These are phyloP conservation scores for Spergularia marina DNA, from an alignment of 148 eudicot species.

Conservation along the genomic window DNA sequence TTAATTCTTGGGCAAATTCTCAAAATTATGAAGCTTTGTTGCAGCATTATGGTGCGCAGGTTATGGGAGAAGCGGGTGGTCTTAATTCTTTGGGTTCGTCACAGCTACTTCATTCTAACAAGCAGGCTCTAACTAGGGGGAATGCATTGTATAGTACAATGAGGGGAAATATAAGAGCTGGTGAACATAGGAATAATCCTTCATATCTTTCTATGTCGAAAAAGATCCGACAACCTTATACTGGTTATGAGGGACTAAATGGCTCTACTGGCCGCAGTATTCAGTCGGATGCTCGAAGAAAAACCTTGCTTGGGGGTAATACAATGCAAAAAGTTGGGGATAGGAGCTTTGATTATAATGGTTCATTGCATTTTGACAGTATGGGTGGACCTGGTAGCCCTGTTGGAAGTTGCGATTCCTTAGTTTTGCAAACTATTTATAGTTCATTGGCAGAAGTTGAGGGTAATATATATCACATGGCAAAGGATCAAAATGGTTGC, in stretches of 20 bases:
- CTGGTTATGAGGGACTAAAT: conserved; percentile 32
- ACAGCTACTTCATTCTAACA: conserved; percentile 22
- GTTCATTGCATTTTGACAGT: conserved; percentile 26
- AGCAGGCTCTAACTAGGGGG: conserved; percentile 25
- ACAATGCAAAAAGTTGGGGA: conserved; percentile 26
- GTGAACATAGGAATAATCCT: conserved; percentile 18
- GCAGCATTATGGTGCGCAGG: conserved; percentile 22
- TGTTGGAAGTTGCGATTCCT: conserved; percentile 21
- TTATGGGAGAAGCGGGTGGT: conserved; percentile 25
- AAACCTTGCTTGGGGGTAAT: conserved; percentile 26
- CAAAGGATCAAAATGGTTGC: conserved; percentile 75
- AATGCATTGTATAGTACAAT: conserved; percentile 25
- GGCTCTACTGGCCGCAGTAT: conserved; percentile 24
- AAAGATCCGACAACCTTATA: conserved; percentile 29
- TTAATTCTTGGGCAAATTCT: conserved; percentile 20
- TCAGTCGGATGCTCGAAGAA: conserved; percentile 26
- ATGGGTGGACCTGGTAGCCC: conserved; percentile 26
- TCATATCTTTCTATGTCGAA: conserved; percentile 26
- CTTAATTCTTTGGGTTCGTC: conserved; percentile 29
- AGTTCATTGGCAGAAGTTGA: conserved; percentile 36
- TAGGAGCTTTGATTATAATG: conserved; percentile 23
- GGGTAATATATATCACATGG: conserved; percentile 43
- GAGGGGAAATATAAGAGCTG: conserved; percentile 29
- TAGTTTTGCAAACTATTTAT: conserved; percentile 21
- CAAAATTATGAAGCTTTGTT: conserved; percentile 30